These are phyloP conservation scores for Cercophora sp. DNA, from an alignment of 495 filamentous ascomycete genomes.

Conservation along the genomic window DNA sequence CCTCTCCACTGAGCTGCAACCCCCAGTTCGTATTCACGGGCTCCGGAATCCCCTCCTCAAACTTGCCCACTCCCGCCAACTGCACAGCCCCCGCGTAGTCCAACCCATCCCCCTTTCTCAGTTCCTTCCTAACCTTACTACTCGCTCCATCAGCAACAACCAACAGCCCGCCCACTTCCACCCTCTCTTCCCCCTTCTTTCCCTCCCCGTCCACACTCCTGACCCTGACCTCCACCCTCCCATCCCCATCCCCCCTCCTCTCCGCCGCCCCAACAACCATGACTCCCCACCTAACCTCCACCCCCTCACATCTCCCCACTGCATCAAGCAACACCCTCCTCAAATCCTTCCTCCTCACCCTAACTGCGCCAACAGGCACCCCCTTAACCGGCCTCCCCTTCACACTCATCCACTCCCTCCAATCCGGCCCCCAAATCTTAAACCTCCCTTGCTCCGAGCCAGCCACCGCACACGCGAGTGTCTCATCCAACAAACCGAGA, in stretches of 20 bases:
- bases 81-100: slow-evolving; percentile 30
- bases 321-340: not conserved
- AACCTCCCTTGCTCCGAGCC: not conserved
- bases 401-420: not conserved
- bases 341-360: not conserved
- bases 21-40: slow-evolving; percentile 32
- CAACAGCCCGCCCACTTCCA: slow-evolving; percentile 35
- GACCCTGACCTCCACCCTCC: slow-evolving; percentile 8
- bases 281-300: not conserved
- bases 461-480: slow-evolving; percentile 8
- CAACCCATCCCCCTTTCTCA: slow-evolving; percentile 33
- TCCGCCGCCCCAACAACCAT: not conserved
- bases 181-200: slow-evolving; percentile 1
- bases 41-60: slow-evolving; percentile 21
- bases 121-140: slow-evolving; percentile 33
- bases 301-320: not conserved
- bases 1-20: slow-evolving; percentile 23
- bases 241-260: slow-evolving; percentile 17
- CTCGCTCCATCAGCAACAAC: slow-evolving; percentile 36
- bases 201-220: slow-evolving; percentile 11
- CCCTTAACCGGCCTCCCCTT: not conserved
- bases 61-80: slow-evolving; percentile 26
- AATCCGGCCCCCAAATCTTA: not conserved
- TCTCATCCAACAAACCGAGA: slow-evolving; percentile 22
- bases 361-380: not conserved